A percentile compares a stretch with the other conserved stretches of the same genome.
Evolutionary conservation across 2,329 filamentous ascomycete species (phyloP).

Genomic region (Paecilomyces fulvus): DNA sequence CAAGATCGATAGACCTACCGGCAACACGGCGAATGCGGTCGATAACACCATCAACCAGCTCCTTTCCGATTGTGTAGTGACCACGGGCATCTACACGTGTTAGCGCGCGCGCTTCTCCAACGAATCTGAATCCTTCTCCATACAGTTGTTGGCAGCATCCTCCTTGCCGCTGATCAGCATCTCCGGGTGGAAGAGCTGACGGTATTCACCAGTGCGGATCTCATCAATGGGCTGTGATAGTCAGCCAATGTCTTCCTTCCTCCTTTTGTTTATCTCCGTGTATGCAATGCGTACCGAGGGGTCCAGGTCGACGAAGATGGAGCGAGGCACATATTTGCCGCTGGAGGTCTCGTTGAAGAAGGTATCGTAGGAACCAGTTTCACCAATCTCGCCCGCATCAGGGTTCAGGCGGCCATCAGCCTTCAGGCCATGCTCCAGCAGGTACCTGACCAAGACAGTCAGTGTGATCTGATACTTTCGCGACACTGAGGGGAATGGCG

Average conservation of each 20-base stretch:
- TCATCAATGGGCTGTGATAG: slow-evolving; percentile 52
- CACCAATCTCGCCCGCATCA: slow-evolving; percentile 44
- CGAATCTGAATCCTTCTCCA: slow-evolving; percentile 8
- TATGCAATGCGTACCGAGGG: slow-evolving; percentile 43
- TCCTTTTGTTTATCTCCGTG: neutral
- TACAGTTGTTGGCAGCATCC: slow-evolving; percentile 61
- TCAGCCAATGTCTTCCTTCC: slow-evolving; percentile 7
- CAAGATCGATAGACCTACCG: slow-evolving; percentile 34
- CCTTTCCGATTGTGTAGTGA: slow-evolving; percentile 62
- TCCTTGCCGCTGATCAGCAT: slow-evolving; percentile 60
- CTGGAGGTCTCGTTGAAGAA: slow-evolving; percentile 58
- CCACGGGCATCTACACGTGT: slow-evolving; percentile 51
- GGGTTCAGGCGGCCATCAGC: slow-evolving; percentile 52
- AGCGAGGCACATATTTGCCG: slow-evolving; percentile 61
- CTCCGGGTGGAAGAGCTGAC: slow-evolving; percentile 58
- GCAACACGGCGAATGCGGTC: slow-evolving; percentile 57
- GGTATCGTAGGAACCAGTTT: slow-evolving; percentile 53
- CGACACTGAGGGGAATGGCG: slow-evolving; percentile 15
- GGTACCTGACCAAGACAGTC: slow-evolving; percentile 42
- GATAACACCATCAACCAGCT: slow-evolving; percentile 55
- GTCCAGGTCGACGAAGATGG: slow-evolving; percentile 60
- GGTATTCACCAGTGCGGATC: slow-evolving; percentile 55
- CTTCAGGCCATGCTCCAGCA: slow-evolving; percentile 57
- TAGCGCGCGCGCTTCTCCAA: slow-evolving; percentile 5
- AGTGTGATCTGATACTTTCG: slow-evolving; percentile 3